Percentiles rank a stretch among this genome's conserved stretches.
Evolutionary conservation across 345 rosid species (phyloP).

Genomic region (Citropsis articulata): DNA sequence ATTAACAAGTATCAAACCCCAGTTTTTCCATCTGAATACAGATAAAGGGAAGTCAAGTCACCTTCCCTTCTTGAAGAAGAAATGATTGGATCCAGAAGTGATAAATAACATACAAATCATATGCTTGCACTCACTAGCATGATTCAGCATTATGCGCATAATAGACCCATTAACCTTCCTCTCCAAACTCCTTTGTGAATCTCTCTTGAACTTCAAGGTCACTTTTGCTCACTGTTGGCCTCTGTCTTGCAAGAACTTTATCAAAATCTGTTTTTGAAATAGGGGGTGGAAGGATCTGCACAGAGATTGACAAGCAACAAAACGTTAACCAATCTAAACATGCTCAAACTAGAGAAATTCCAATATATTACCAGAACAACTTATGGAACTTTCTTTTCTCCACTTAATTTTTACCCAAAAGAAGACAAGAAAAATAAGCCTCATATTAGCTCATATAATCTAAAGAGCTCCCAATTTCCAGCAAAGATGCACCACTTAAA

Average conservation of each 20-base stretch:
- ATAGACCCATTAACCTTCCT: slow-evolving; percentile 65
- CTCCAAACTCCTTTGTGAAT: slow-evolving; percentile 96
- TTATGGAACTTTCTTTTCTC: neutral
- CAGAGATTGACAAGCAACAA: neutral
- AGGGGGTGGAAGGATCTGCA: slow-evolving; percentile 91
- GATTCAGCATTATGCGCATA: slow-evolving; percentile 8
- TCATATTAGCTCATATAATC: neutral
- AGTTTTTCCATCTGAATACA: slow-evolving; percentile 29
- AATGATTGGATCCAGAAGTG: slow-evolving; percentile 26
- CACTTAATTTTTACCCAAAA: neutral
- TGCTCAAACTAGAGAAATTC: neutral
- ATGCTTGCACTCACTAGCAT: slow-evolving; percentile 28
- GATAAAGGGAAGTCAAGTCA: slow-evolving; percentile 30
- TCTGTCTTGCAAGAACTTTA: slow-evolving; percentile 90
- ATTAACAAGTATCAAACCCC: slow-evolving; percentile 26
- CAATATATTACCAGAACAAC: neutral
- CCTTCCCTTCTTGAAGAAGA: slow-evolving; percentile 29
- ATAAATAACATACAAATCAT: slow-evolving; percentile 40
- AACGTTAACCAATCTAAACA: neutral
- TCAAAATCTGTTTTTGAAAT: slow-evolving; percentile 81
- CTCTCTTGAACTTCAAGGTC: slow-evolving; percentile 93
- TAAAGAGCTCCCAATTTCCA: neutral
- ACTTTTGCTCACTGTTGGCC: slow-evolving; percentile 86
- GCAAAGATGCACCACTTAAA: neutral
- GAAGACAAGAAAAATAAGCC: neutral